phyloP scores from a whole-genome alignment of 2,329 filamentous ascomycete genomes.

The Ophiostoma triangulosporum region DNA sequence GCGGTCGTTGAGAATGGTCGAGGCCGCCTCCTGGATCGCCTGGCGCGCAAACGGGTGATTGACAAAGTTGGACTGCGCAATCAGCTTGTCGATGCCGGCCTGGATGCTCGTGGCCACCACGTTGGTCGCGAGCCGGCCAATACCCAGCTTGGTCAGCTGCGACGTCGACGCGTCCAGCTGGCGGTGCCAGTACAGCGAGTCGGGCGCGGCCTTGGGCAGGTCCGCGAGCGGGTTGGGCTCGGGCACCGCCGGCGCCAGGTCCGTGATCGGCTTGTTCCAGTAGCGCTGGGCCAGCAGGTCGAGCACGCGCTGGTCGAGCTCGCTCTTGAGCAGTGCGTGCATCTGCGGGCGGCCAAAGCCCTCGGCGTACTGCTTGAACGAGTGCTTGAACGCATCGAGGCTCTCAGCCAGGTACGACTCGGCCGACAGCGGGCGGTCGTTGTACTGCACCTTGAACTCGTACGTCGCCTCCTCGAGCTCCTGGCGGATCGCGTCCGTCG shows the following conservation, averaged over 20 bases:
- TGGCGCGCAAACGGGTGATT: slow-evolving; percentile 84
- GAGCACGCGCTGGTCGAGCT: slow-evolving; percentile 87
- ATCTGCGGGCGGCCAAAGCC: slow-evolving; percentile 83
- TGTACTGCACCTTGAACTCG: slow-evolving; percentile 99
- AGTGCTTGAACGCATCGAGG: slow-evolving; percentile 91
- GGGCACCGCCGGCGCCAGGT: slow-evolving; percentile 51
- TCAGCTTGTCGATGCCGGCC: slow-evolving; percentile 64
- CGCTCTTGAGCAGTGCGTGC: slow-evolving; percentile 74
- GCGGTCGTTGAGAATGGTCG: slow-evolving; percentile 79
- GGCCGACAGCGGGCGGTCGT: slow-evolving; percentile 84
- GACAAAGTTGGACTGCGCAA: slow-evolving; percentile 70
- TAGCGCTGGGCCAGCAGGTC: slow-evolving; percentile 87
- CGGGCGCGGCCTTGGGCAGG: slow-evolving; percentile 71
- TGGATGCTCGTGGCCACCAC: slow-evolving; percentile 85
- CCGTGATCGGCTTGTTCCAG: slow-evolving; percentile 92
- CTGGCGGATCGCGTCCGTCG: slow-evolving; percentile 82
- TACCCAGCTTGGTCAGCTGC: slow-evolving; percentile 82
- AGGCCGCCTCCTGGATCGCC: slow-evolving; percentile 84
- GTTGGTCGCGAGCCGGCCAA: slow-evolving; percentile 81
- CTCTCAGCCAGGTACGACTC: slow-evolving; percentile 95
- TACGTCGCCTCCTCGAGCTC: slow-evolving; percentile 95
- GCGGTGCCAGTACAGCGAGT: slow-evolving; percentile 82
- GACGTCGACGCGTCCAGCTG: slow-evolving; percentile 89
- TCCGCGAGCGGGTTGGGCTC: slow-evolving; percentile 63
- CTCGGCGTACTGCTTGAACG: slow-evolving; percentile 87